A percentile compares a stretch with the other conserved stretches of the same genome.
These are phyloP conservation scores for Akanthomyces muscarius DNA, from an alignment of 2,329 filamentous ascomycete species.

Conservation along the genomic window DNA sequence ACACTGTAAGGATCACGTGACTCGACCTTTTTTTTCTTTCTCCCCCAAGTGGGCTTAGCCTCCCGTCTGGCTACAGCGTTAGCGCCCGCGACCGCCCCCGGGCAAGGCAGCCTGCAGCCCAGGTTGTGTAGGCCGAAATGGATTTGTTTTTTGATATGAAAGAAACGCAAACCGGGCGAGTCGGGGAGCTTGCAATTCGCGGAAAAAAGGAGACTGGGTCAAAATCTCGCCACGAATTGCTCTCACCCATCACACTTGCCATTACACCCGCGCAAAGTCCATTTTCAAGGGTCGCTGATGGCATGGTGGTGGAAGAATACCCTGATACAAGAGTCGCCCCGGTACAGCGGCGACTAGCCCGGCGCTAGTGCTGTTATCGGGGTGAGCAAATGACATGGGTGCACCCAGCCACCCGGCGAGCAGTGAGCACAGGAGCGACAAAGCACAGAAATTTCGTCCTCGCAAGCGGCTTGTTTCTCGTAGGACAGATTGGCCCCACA, in stretches of 20 bases:
- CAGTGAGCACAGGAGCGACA: background rate
- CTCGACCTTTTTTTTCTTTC: background rate
- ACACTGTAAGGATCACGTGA: constrained; percentile 15
- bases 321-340: constrained; percentile 5
- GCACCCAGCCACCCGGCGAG: constrained; percentile 5
- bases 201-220: background rate
- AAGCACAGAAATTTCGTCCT: background rate
- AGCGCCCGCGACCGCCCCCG: background rate
- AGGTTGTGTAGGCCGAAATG: background rate
- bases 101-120: background rate
- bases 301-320: constrained; percentile 1
- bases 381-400: constrained; percentile 4
- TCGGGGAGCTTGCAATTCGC: background rate
- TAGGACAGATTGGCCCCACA: background rate
- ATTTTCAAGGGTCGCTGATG: background rate
- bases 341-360: constrained; percentile 15
- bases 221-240: too few relatives aligned
- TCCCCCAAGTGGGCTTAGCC: background rate
- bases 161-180: background rate
- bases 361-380: constrained; percentile 13
- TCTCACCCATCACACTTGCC: background rate
- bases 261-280: background rate
- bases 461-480: background rate
- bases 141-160: background rate
- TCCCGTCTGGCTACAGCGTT: constrained; percentile 3